A percentile compares a stretch with the other conserved stretches of the same genome.
Conservation (phyloP, 2,329 filamentous ascomycete species). For the Pyrenochaeta sp. region DNA sequence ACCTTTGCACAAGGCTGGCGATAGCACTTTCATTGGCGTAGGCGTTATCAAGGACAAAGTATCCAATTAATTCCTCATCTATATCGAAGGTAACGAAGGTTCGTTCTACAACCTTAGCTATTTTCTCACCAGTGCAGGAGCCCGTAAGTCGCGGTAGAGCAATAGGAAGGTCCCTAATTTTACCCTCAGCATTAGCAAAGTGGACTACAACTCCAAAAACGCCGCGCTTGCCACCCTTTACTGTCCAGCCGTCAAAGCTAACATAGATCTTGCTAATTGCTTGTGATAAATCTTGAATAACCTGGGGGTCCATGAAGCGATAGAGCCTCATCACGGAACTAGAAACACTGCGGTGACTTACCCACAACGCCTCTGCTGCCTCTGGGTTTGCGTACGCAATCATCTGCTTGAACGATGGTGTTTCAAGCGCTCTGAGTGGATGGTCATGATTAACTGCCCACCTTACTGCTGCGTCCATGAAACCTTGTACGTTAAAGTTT, state of each 20-base stretch:
- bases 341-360: too few species aligned
- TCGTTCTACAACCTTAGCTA: conserved; percentile 2
- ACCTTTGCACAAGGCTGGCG: neutral
- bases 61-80: conserved; percentile 1
- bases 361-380: too few species aligned
- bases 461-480: neutral
- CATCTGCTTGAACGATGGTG: neutral
- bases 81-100: neutral
- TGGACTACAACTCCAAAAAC: conserved; percentile 7
- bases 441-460: neutral
- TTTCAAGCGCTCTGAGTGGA: conserved; percentile 1
- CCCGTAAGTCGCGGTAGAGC: conserved; percentile 5
- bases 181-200: conserved; percentile 4
- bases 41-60: conserved; percentile 10
- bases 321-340: neutral
- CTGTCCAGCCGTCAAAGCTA: conserved; percentile 3
- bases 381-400: conserved; percentile 2
- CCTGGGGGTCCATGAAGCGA: neutral
- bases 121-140: conserved; percentile 1
- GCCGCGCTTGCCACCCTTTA: neutral
- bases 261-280: conserved; percentile 11
- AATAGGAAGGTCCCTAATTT: conserved; percentile 7
- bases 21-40: conserved; percentile 7
- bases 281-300: neutral
- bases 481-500: conserved; percentile 2